Evolutionary conservation across 129 eudicot species (phyloP), one percentile per base, ranked within the genome.

Genomic region (Gnaphalium uliginosum): DNA sequence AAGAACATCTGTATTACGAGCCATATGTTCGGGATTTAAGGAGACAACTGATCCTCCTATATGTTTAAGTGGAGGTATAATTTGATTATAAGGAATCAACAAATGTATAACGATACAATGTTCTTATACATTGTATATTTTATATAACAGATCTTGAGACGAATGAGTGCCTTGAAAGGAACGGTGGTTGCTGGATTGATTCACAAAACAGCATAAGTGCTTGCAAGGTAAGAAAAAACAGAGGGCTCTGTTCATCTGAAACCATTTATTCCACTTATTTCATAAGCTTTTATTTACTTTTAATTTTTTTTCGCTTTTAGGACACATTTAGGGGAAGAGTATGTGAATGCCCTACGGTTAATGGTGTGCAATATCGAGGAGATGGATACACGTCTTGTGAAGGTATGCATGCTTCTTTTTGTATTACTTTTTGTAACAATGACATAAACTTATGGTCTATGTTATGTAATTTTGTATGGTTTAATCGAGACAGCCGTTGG

Each of bases 141-240:
- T 82, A 32, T 22, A 14, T 4, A 46, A 46, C 53, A 94, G 98
- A 83, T 83, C 81, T 94, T 18, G 98, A 94, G 88, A 94, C 98
- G 13, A 86, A 94, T 23, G 88, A 90, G 77, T 94, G 98, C 80
- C 91, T 90, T 43, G 88, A 90, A 46, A 77, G 81, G 19, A 90
- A 94, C 23, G 98, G 98, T 19, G 98, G 97, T 50, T 94, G 98
- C 77, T 94, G 98, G 98, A 53, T 50, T 48, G 98, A 90, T 79
- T 58, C 86, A 37, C 46, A 83, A 26, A 67, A 85, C 58, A 86
- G 85, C 75, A 73, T 87, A 78, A 90, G 90, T 32, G 98, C 98
- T 77, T 94, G 98, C 91, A 87, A 90, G 88, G 98, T 88, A 84
- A 46, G 25, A 32, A 57, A 19, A 68, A 74, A 9, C 14, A 3